A percentile compares a stretch with the other conserved stretches of the same genome.
phyloP scores from a whole-genome alignment of 2,329 filamentous ascomycete species.

The Talaromyces amestolkiae region DNA sequence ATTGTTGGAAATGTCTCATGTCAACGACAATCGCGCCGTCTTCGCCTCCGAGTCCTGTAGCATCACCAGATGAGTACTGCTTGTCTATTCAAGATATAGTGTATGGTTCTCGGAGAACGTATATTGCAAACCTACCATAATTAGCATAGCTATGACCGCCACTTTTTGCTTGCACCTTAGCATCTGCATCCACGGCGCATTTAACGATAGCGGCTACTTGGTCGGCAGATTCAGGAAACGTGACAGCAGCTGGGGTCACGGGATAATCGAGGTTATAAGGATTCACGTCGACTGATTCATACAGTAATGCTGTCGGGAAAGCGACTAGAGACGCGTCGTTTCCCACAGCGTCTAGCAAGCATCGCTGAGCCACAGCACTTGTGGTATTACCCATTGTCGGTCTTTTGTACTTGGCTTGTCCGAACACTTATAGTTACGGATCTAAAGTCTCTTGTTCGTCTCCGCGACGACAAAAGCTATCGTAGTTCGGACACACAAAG shows the following conservation, averaged over 20 bases:
- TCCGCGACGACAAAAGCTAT: neutral
- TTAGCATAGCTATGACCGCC: constrained; percentile 58
- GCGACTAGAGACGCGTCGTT: constrained; percentile 17
- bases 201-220: constrained; percentile 48
- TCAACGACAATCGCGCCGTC: constrained; percentile 28
- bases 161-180: constrained; percentile 52
- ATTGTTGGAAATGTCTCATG: constrained; percentile 23
- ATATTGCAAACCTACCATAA: constrained; percentile 35
- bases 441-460: neutral
- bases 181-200: constrained; percentile 43
- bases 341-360: constrained; percentile 20
- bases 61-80: neutral
- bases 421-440: neutral
- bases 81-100: too few relatives aligned
- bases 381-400: constrained; percentile 14
- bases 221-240: constrained; percentile 33
- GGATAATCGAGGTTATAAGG: constrained; percentile 34
- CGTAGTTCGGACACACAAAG: neutral
- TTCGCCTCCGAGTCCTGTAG: constrained; percentile 33
- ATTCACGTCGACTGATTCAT: constrained; percentile 21
- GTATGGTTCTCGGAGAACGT: too few relatives aligned
- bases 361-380: constrained; percentile 19
- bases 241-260: constrained; percentile 34
- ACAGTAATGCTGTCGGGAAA: constrained; percentile 18
- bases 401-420: neutral